Percentiles rank a stretch among this genome's conserved stretches.
Evolutionary conservation across 2,329 filamentous ascomycete genomes (phyloP).

Genomic region (Cytospora piceae): DNA sequence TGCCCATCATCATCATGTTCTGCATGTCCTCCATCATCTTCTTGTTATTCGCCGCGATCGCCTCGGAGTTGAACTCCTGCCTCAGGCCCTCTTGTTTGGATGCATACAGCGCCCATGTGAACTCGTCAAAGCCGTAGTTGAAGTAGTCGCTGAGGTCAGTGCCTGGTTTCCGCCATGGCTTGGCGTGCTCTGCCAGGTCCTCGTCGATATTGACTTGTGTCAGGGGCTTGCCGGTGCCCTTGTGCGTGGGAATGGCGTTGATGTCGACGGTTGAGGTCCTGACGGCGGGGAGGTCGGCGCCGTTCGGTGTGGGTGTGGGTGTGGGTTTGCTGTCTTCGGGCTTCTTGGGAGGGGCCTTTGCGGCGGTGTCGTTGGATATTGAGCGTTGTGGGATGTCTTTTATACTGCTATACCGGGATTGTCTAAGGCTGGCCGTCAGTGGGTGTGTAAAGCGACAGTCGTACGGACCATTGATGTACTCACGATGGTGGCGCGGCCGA

Average conservation of each 20-base stretch:
- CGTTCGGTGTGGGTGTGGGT: constrained; percentile 10
- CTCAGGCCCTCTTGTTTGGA: constrained; percentile 82
- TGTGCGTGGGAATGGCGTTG: constrained; percentile 79
- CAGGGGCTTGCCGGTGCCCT: constrained; percentile 78
- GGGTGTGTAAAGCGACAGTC: not conserved
- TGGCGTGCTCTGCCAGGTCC: constrained; percentile 78
- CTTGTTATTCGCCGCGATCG: constrained; percentile 67
- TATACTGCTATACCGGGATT: constrained; percentile 67
- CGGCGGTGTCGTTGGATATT: constrained; percentile 53
- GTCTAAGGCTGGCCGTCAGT: constrained; percentile 43
- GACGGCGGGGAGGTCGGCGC: constrained; percentile 57
- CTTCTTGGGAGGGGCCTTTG: constrained; percentile 51
- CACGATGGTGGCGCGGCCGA: constrained; percentile 63
- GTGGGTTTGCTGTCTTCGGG: constrained; percentile 19
- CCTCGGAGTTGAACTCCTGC: constrained; percentile 72
- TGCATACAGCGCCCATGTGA: constrained; percentile 95
- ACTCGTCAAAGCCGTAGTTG: constrained; percentile 99
- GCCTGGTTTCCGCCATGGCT: constrained; percentile 93
- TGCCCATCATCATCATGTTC: constrained; percentile 67
- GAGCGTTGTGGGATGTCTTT: constrained; percentile 66
- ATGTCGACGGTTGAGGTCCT: constrained; percentile 84
- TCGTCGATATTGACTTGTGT: constrained; percentile 76
- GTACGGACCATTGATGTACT: constrained; percentile 35
- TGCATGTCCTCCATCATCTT: constrained; percentile 77
- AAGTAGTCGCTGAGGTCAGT: constrained; percentile 97